Evolutionary conservation across 305 asterid species (phyloP), one percentile per base, ranked within the genome.

Genomic region (Fraxinus greggii): DNA sequence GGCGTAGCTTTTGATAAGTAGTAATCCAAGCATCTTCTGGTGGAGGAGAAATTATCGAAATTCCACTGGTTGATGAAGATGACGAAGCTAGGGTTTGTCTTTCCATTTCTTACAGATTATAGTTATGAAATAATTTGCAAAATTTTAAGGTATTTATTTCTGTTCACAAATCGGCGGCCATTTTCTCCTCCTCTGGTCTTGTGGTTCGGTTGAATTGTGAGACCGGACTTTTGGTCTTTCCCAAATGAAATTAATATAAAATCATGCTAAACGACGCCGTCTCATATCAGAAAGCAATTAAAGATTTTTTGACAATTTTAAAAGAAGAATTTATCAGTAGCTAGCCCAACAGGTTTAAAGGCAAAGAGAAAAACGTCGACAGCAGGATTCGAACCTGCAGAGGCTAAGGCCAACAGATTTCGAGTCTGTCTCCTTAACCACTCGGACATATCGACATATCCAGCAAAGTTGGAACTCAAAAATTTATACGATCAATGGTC

Each of bases 351-450:
- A 42, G 17, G 12, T 42, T 42, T 42, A 48, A 48, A 4, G 7
- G 23, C 54, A n/a, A 12, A 45, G 4, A 13, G n/a, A 45, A 3
- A 45, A 45, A 1, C 98, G 98, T 94, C 99, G 87, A 96, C 98
- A 94, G 98, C 94, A 96, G 98, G 97, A 96, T 92, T 96, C 98
- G 98, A 96, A 94, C 98, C 99, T 96, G 98, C 98, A 97, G 98
- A 93, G 98, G 98, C 98, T 88, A 35, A 96, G 98, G 98, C 97
- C 98, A 96, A 94, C 99, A 96, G 98, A 94, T 92, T 96, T 94
- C 98, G 98, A 93, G 97, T 93, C 97, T 93, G 98, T 93, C 98
- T 94, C 97, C 98, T 94, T 93, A 91, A 92, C 98, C 98, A 95
- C 98, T 95, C 98, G 98, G 97, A 94, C 98, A 94, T 92, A 90